phyloP scores from a whole-genome alignment of 2,329 filamentous ascomycete genomes.

The Colletotrichum tamarilloi region DNA sequence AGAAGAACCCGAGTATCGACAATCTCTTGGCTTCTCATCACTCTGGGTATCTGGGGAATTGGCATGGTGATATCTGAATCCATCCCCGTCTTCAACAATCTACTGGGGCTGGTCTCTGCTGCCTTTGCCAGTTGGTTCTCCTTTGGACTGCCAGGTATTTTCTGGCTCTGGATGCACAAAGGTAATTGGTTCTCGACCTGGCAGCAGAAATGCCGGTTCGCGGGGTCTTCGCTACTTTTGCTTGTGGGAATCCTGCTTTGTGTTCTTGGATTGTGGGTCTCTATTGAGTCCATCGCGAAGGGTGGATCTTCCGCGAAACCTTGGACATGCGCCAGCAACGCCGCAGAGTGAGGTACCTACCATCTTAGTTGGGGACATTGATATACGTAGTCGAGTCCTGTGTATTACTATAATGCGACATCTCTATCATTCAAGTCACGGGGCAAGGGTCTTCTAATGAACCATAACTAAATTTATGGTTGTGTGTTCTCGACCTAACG shows the following conservation, averaged over 20 bases:
- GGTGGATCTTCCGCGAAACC: constrained; percentile 43
- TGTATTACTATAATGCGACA: neutral
- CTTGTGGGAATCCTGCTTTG: constrained; percentile 49
- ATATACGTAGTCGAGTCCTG: neutral
- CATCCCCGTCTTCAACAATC: constrained; percentile 75
- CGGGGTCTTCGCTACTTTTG: constrained; percentile 45
- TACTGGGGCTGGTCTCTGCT: constrained; percentile 72
- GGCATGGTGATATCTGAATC: constrained; percentile 76
- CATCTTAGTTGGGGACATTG: neutral
- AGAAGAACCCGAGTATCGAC: constrained; percentile 62
- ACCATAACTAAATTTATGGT: no score
- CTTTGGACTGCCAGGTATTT: constrained; percentile 57
- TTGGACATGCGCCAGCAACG: constrained; percentile 50
- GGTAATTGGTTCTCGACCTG: constrained; percentile 50
- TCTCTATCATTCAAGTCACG: neutral
- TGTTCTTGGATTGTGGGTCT: constrained; percentile 52
- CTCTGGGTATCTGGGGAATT: constrained; percentile 65
- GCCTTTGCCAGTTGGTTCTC: constrained; percentile 77
- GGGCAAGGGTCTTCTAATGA: no score
- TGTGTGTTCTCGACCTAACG: no score
- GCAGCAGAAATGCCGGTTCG: constrained; percentile 45
- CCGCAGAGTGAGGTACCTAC: constrained; percentile 15
- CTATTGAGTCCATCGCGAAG: constrained; percentile 47
- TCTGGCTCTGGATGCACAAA: constrained; percentile 60
- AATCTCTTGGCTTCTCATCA: constrained; percentile 69